Evolutionary conservation across 768 basidiomycete genomes (phyloP), one percentile per base, ranked within the genome.

Genomic region (Hortiboletus flavorubellus): DNA sequence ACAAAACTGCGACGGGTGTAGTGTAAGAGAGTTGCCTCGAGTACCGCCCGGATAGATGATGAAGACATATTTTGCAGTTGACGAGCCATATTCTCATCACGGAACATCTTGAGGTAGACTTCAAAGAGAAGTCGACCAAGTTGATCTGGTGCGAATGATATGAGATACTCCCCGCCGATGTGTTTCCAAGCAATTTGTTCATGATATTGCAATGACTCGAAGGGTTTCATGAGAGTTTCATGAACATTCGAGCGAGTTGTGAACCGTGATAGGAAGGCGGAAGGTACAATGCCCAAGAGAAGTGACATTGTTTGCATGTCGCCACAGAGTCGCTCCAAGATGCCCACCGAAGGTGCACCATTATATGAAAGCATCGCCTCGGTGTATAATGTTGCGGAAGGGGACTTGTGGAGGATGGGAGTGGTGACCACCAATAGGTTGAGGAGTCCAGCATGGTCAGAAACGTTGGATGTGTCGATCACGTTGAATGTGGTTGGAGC

Each of bases 1-100:
- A 70, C 80, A 49, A 84, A 83, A 33, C 74, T 77, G 37, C 70
- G 69, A 12, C 84, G 76, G 10, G 66, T 73, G 58, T 85, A 84
- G 55, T 80, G 79, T 21, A 75, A 29, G 31, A 71, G 55, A 31
- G 54, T 62, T 11, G 64, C 59, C 12, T 51, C 53, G 1, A 39
- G 40, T 10, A 59, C 0, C 9, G 47, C 52, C 16, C 46, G 56
- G 10, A 14, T 34, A 12, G 18, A 1, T 8, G 58, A 63, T 5
- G 45, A 11, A 38, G 55, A 50, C 10, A 49, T 7, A 15, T 53
- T 52, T 37, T 54, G 46, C 15, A 66, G 3, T 21, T 46, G 57
- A 43, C 55, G 51, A 10, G 40, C 21, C 41, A 63, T n/a, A 23
- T 69, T 60, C 33, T 72, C 70, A 1, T 73, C 56, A 3, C 60